Base-by-base conservation (phyloP, 2,329 filamentous ascomycete genomes). In the Juglanconis oblonga region DNA sequence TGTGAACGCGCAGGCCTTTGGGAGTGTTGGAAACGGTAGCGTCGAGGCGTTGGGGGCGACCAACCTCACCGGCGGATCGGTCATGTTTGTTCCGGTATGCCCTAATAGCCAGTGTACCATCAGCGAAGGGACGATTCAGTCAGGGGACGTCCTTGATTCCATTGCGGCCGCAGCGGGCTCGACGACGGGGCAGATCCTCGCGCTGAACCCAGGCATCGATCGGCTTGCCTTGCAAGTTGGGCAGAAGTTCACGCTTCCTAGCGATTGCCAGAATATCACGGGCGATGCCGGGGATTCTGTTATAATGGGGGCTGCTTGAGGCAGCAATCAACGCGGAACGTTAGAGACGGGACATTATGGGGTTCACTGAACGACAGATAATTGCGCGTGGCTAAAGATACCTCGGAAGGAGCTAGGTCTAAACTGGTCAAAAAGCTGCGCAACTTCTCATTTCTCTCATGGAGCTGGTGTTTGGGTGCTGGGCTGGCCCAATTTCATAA, bases 31-130 rank as follows among this genome's bases (percentile, higher is more conserved):
- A 7, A 55, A 59, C 42, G 40, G 42, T 44, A 47, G 29, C 57
- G 48, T 17, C 48, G 11, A 35, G 32, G 31, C 31, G 31, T 13
- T n/a, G 48, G 47, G 9, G 11, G 24, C 47, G 47, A 47, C n/a
- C 32, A 55, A 59, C 17, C 45, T 59, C 4, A 9, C 36, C n/a
- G 57, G 57, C 2, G 14, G 11, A 9, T 8, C 51, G 31, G 35
- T 59, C 3, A 36, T 59, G 57, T 5, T n/a, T 32, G 57, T 59
- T 10, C 57, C 57, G 6, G 57, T 59, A 13, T 59, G 57, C 36
- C 51, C 51, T 6, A 55, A 55, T 42, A 54, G 51, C 44, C 51
- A 59, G 35, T 59, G 57, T 24, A 59, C 57, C 29, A 59, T 59
- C 45, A n/a, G 35, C 35, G 51, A 59, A 44, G 57, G 42, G 2